These are phyloP conservation scores for Centella asiatica DNA, from an alignment of 129 eudicot species.

Conservation along the genomic window DNA sequence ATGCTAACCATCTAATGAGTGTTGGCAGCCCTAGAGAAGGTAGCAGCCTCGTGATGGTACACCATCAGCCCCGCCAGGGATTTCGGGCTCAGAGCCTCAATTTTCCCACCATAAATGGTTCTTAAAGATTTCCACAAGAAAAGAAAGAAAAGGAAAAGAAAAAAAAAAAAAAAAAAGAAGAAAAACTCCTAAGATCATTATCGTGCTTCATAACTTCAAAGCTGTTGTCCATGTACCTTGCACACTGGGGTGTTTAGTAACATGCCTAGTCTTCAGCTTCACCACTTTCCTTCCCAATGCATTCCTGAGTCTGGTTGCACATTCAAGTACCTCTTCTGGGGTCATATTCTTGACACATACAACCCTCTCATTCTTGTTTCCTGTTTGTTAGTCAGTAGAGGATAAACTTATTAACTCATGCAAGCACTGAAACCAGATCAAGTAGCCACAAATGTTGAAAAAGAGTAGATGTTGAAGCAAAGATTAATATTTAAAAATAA, in stretches of 20 bases:
- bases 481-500: no score
- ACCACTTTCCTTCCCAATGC: conserved; percentile 87
- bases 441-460: no score
- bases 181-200: background rate
- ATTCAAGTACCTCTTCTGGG: conserved; percentile 53
- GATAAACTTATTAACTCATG: background rate
- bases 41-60: background rate
- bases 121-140: background rate
- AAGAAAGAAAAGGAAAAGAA: background rate
- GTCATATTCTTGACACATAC: conserved; percentile 74
- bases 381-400: conserved; percentile 27
- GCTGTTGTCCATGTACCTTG: conserved; percentile 94
- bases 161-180: no score
- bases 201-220: conserved; percentile 33
- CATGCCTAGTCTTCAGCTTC: conserved; percentile 88
- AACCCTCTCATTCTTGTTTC: conserved; percentile 77
- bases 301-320: conserved; percentile 80
- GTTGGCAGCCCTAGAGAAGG: no score
- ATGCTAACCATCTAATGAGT: background rate
- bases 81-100: background rate
- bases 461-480: background rate
- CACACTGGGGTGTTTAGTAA: conserved; percentile 80
- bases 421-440: background rate
- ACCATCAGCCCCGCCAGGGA: background rate
- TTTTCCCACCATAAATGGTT: background rate